phyloP scores from a whole-genome alignment of 805 yeast species.

The Millerozyma miso region DNA sequence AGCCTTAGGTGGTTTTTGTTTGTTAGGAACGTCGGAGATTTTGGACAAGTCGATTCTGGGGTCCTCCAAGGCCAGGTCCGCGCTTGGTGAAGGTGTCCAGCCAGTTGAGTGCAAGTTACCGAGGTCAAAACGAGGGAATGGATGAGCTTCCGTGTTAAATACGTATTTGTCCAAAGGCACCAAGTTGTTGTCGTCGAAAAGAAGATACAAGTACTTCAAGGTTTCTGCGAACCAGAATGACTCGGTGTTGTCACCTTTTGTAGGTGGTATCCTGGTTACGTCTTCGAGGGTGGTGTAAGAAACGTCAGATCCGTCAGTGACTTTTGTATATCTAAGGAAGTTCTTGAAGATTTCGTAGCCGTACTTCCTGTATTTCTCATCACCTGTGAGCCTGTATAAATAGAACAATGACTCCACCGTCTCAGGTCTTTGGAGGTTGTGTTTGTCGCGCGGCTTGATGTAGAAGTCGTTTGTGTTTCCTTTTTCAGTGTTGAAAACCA shows the following conservation, averaged over 20 bases:
- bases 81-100: slow-evolving; percentile 42
- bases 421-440: slow-evolving; percentile 89
- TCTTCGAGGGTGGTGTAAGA: slow-evolving; percentile 62
- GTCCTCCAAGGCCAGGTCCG: slow-evolving; percentile 5
- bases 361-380: slow-evolving; percentile 79
- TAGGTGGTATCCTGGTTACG: slow-evolving; percentile 55
- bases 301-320: slow-evolving; percentile 36
- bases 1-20: slow-evolving; percentile 34
- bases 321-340: slow-evolving; percentile 57
- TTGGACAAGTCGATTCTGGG: slow-evolving; percentile 10
- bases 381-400: slow-evolving; percentile 74
- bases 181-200: slow-evolving; percentile 64
- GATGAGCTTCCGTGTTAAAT: slow-evolving; percentile 92
- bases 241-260: slow-evolving; percentile 71
- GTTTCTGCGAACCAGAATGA: slow-evolving; percentile 95
- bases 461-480: slow-evolving; percentile 49
- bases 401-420: slow-evolving; percentile 86
- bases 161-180: slow-evolving; percentile 67
- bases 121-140: slow-evolving; percentile 70
- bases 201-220: slow-evolving; percentile 73
- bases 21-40: slow-evolving; percentile 15
- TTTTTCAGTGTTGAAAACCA: slow-evolving; percentile 63
- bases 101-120: slow-evolving; percentile 54
- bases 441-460: slow-evolving; percentile 69
- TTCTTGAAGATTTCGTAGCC: slow-evolving; percentile 81